phyloP scores from a whole-genome alignment of 2,329 filamentous ascomycete genomes.

The Nemania serpens region DNA sequence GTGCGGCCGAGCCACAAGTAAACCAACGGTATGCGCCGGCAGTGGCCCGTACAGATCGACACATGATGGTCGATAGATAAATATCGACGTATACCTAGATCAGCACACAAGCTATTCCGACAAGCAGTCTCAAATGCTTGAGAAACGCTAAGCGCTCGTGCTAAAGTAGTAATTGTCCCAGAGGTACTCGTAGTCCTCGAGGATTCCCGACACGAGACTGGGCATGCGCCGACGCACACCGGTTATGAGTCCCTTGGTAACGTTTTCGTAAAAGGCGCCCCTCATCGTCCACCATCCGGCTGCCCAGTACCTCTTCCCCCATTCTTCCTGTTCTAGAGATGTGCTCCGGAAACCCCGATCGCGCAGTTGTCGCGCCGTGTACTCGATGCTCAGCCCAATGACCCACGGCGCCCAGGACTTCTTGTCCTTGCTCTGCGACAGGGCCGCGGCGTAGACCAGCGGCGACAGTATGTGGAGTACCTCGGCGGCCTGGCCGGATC shows the following conservation, averaged over 20 bases:
- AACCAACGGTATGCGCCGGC: too few relatives aligned
- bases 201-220: constrained; percentile 78
- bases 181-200: constrained; percentile 96
- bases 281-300: constrained; percentile 97
- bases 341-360: constrained; percentile 80
- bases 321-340: constrained; percentile 85
- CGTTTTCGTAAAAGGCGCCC: constrained; percentile 93
- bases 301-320: constrained; percentile 84
- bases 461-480: constrained; percentile 90
- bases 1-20: too few relatives aligned
- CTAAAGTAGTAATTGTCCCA: constrained; percentile 98
- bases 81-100: too few relatives aligned
- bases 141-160: constrained; percentile 48
- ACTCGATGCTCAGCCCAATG: constrained; percentile 82
- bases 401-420: constrained; percentile 92
- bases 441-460: constrained; percentile 80
- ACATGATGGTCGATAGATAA: too few relatives aligned
- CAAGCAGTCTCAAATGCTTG: too few relatives aligned
- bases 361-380: constrained; percentile 81
- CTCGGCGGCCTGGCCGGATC: constrained; percentile 77
- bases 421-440: constrained; percentile 74
- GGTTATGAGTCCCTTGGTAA: constrained; percentile 76
- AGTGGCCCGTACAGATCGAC: too few relatives aligned
- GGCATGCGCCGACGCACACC: constrained; percentile 78
- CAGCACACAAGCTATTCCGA: too few relatives aligned